Conservation (phyloP, 371 early-diverging fungal genomes). For the Mucor lusitanicus region DNA sequence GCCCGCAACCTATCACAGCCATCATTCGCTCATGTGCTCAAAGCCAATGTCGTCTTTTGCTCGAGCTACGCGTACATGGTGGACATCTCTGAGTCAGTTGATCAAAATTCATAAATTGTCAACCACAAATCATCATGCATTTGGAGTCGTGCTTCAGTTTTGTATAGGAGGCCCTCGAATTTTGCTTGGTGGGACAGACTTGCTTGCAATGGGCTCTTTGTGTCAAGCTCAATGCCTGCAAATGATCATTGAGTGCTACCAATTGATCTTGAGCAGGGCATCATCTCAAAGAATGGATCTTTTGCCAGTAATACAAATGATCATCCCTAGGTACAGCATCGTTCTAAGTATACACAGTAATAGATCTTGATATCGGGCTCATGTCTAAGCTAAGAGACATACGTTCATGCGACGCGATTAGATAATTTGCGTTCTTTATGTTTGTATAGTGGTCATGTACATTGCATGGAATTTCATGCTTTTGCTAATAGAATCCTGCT, state of each 20-base stretch:
- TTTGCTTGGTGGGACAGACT: background rate
- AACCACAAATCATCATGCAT: background rate
- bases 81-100: background rate
- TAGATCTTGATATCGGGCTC: too few species aligned
- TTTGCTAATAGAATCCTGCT: too few species aligned
- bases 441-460: too few species aligned
- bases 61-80: background rate
- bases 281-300: background rate
- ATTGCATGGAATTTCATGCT: too few species aligned
- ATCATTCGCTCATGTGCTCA: background rate
- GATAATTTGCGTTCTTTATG: too few species aligned
- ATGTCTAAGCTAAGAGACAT: too few species aligned
- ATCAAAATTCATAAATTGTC: background rate
- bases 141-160: background rate
- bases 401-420: too few species aligned
- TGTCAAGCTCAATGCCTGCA: background rate
- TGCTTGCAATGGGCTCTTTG: background rate
- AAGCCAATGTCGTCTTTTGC: background rate
- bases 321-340: too few species aligned
- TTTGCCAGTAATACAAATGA: background rate
- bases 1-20: background rate
- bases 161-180: background rate
- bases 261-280: background rate
- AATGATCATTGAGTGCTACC: background rate
- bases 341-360: too few species aligned